phyloP scores from a whole-genome alignment of 805 yeast species.

The Monosporozyma unispora region DNA sequence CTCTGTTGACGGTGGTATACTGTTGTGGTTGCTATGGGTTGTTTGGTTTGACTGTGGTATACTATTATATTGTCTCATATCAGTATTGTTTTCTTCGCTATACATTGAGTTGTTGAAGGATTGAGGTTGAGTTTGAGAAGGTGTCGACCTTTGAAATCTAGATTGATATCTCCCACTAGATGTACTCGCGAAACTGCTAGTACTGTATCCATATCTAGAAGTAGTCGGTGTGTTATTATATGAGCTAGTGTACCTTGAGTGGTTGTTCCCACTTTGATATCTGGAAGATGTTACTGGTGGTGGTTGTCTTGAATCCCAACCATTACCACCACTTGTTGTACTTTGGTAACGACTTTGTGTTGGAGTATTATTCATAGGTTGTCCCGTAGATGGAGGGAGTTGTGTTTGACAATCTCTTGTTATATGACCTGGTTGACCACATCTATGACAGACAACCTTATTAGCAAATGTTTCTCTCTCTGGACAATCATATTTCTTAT shows the following conservation, averaged over 20 bases:
- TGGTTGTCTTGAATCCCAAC: neutral
- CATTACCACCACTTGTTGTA: neutral
- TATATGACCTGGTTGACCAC: conserved; percentile 80
- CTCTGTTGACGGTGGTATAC: neutral
- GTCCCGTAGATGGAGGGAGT: neutral
- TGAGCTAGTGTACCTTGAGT: neutral
- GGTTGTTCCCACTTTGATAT: neutral
- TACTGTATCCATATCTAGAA: neutral
- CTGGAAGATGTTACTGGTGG: neutral
- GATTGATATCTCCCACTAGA: conserved; percentile 1
- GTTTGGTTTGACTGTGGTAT: neutral
- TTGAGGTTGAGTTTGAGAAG: neutral
- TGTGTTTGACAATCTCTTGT: conserved; percentile 66
- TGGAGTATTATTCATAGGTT: neutral
- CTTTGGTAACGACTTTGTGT: conserved; percentile 2
- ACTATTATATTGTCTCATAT: neutral
- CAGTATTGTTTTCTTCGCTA: neutral
- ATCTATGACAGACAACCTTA: conserved; percentile 58
- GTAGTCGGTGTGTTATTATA: neutral
- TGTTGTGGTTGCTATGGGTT: neutral
- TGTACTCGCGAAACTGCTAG: neutral
- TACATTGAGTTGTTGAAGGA: neutral
- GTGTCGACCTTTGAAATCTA: conserved; percentile 1
- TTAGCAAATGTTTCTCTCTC: conserved; percentile 41
- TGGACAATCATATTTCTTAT: conserved; percentile 58